Evolutionary conservation across 495 filamentous ascomycete species (phyloP).

Genomic region (Xylaria palmicola): DNA sequence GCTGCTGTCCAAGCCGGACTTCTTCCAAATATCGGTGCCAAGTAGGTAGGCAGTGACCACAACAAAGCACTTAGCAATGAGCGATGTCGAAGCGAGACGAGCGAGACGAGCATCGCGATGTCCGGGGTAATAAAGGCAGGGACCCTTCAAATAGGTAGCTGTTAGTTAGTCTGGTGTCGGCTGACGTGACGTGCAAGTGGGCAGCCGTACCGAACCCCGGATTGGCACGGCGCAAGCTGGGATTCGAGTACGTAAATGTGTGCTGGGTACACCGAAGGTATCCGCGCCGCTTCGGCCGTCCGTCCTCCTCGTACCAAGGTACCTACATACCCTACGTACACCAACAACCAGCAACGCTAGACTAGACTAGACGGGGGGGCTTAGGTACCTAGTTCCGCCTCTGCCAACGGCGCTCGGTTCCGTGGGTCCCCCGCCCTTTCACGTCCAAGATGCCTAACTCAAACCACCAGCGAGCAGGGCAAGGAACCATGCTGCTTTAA

Average conservation of each 20-base stretch:
- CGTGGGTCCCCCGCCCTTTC: neutral
- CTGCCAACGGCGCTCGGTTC: neutral
- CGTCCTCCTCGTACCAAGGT: neutral
- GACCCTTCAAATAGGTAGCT: neutral
- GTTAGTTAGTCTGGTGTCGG: no score
- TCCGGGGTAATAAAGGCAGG: neutral
- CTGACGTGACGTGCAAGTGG: neutral
- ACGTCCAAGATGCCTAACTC: neutral
- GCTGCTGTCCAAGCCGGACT: no score
- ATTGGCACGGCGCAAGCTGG: neutral
- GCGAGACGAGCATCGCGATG: neutral
- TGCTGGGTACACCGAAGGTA: neutral
- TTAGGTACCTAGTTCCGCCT: neutral
- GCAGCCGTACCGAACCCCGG: neutral
- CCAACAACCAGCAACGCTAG: neutral
- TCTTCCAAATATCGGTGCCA: no score
- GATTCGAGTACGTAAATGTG: slow-evolving; percentile 6
- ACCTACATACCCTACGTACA: no score
- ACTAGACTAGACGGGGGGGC: neutral
- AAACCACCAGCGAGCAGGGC: no score
- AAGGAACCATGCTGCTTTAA: no score
- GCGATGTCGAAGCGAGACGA: neutral
- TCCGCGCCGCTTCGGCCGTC: slow-evolving; percentile 5
- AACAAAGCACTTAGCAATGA: neutral
- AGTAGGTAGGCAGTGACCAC: neutral